These are phyloP conservation scores for Psophocarpus tetragonolobus DNA, from an alignment of 306 rosid genomes.

Conservation along the genomic window DNA sequence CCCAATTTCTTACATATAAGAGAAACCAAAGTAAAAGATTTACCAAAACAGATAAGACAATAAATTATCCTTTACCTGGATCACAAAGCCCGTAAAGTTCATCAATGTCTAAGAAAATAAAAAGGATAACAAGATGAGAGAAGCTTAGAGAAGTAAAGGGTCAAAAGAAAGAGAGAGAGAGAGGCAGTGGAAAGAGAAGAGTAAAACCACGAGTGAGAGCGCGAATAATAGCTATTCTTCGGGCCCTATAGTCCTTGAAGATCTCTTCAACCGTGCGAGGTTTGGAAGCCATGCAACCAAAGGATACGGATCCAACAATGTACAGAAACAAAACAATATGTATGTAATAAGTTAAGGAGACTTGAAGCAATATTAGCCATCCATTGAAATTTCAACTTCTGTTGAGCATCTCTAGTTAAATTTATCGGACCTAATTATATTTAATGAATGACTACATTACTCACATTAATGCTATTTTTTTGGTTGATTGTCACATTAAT, in stretches of 20 bases:
- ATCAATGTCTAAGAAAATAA: constrained; percentile 68
- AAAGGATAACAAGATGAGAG: not conserved
- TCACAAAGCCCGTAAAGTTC: constrained; percentile 80
- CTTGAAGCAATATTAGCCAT: too few relatives aligned
- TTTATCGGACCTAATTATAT: too few relatives aligned
- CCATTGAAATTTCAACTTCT: too few relatives aligned
- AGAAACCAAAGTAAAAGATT: not conserved
- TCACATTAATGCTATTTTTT: too few relatives aligned
- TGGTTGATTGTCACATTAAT: too few relatives aligned
- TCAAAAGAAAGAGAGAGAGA: not conserved
- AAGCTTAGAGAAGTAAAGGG: not conserved
- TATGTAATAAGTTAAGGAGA: too few relatives aligned
- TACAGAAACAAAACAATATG: not conserved
- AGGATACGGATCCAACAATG: not conserved
- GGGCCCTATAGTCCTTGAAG: constrained; percentile 77
- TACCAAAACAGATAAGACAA: constrained; percentile 23
- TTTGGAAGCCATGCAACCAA: constrained; percentile 52
- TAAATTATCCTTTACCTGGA: constrained; percentile 62
- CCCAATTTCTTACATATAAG: not conserved
- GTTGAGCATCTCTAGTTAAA: too few relatives aligned
- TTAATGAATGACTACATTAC: too few relatives aligned
- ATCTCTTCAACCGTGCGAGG: constrained; percentile 91
- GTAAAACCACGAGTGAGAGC: constrained; percentile 66
- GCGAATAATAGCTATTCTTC: constrained; percentile 75
- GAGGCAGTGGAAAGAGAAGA: constrained; percentile 8